These are phyloP conservation scores for Xylaria sp. DNA, from an alignment of 2,329 filamentous ascomycete species.

Conservation along the genomic window DNA sequence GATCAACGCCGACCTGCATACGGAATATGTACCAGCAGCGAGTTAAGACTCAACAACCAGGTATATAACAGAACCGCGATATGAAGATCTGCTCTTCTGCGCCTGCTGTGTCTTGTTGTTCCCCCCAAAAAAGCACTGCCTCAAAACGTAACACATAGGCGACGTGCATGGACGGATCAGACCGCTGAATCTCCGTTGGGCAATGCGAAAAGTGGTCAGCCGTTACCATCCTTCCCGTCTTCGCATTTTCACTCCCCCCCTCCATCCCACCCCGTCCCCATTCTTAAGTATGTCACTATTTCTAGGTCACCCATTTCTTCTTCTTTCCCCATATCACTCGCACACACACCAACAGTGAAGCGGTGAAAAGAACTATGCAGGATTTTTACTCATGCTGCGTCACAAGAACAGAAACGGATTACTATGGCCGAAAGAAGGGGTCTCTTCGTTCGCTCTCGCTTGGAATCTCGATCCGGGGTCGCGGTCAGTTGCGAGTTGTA, in stretches of 20 bases:
- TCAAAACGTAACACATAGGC: neutral
- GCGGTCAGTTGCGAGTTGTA: neutral
- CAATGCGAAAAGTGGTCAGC: slow-evolving; percentile 1
- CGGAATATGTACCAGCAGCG: too few relatives aligned
- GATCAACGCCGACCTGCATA: too few relatives aligned
- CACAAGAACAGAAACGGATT: slow-evolving; percentile 7
- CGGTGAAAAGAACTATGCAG: slow-evolving; percentile 11
- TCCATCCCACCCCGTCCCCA: neutral
- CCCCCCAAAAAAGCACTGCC: neutral
- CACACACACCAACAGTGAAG: neutral
- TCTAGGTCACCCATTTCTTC: neutral
- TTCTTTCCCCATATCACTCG: neutral
- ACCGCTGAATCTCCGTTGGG: slow-evolving; percentile 12
- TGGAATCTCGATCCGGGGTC: neutral
- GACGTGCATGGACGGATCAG: slow-evolving; percentile 11
- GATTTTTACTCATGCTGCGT: slow-evolving; percentile 1
- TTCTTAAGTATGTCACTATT: neutral
- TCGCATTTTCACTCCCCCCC: neutral
- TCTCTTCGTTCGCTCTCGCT: neutral
- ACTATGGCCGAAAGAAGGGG: slow-evolving; percentile 8
- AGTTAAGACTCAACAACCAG: neutral
- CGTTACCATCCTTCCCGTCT: too few relatives aligned
- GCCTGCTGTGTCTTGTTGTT: neutral
- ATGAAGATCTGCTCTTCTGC: too few relatives aligned
- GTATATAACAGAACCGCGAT: neutral